Evolutionary conservation across 2,329 filamentous ascomycete genomes (phyloP).

Genomic region (Pyrenophora graminea): DNA sequence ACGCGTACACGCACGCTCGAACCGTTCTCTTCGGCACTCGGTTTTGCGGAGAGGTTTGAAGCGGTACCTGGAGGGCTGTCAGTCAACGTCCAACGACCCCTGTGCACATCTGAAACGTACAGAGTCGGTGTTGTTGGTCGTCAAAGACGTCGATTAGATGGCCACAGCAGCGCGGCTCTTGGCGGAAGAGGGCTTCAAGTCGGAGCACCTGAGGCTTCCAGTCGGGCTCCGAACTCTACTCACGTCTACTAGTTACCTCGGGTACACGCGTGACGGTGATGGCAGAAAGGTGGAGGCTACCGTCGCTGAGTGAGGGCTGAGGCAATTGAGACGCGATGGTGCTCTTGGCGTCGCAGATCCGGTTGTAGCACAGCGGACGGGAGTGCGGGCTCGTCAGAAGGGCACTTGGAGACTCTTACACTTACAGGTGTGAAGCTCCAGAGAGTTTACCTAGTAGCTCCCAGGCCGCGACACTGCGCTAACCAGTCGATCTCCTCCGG

Average conservation of each 20-base stretch:
- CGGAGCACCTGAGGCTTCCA: not conserved
- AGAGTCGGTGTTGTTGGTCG: constrained; percentile 10
- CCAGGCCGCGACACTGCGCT: constrained; percentile 18
- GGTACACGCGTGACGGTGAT: not conserved
- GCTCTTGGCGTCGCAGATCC: constrained; percentile 37
- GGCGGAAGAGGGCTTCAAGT: not conserved
- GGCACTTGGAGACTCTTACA: constrained; percentile 24
- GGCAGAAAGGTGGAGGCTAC: not conserved
- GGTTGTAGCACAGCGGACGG: constrained; percentile 22
- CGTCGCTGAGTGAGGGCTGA: constrained; percentile 7
- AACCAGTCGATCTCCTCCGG: constrained; percentile 8
- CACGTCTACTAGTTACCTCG: not conserved
- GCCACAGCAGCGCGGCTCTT: not conserved
- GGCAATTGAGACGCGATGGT: constrained; percentile 37
- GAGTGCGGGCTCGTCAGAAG: constrained; percentile 20
- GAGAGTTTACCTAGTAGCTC: constrained; percentile 20
- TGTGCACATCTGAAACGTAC: constrained; percentile 35
- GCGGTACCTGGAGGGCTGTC: constrained; percentile 22
- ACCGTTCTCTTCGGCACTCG: too few species aligned
- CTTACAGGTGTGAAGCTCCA: constrained; percentile 28
- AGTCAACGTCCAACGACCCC: constrained; percentile 26
- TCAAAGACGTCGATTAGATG: constrained; percentile 6
- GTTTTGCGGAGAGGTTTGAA: constrained; percentile 5
- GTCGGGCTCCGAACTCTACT: not conserved
- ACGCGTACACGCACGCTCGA: constrained; percentile 2